Conservation (phyloP, 2,329 filamentous ascomycete species). For the Ceratocystis destructans region DNA sequence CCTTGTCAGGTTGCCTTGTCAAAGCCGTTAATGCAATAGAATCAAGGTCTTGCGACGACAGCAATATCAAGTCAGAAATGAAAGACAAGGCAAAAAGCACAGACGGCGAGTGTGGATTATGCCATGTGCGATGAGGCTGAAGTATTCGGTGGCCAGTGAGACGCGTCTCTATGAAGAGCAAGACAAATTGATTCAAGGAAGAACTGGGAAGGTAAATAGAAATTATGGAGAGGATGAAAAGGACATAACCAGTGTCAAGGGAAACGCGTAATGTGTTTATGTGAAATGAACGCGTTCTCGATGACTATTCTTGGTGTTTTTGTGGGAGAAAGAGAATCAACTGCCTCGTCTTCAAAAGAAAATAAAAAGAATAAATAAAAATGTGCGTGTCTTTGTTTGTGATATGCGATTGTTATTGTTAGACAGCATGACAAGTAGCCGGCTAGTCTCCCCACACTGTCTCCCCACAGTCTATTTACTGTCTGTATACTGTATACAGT, state of each 20-base stretch:
- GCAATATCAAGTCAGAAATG: no score
- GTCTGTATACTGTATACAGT: no score
- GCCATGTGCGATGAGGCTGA: no score
- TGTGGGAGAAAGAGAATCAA: not conserved
- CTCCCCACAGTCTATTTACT: no score
- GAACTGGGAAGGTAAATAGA: no score
- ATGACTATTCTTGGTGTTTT: not conserved
- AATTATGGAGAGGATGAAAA: no score
- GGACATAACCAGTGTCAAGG: not conserved
- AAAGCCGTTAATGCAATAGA: not conserved
- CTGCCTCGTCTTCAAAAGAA: not conserved
- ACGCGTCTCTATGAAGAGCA: not conserved
- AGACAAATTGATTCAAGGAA: not conserved
- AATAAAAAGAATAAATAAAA: not conserved
- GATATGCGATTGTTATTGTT: not conserved
- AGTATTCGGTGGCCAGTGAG: no score
- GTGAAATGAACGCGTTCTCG: not conserved
- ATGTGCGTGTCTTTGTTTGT: not conserved
- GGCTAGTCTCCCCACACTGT: not conserved
- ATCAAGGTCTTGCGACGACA: no score
- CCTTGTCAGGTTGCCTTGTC: no score
- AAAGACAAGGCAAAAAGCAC: no score
- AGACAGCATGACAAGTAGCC: no score
- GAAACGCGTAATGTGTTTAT: not conserved
- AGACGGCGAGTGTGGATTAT: no score